phyloP scores from a whole-genome alignment of 345 rosid species.

The Euclidium syriacum region DNA sequence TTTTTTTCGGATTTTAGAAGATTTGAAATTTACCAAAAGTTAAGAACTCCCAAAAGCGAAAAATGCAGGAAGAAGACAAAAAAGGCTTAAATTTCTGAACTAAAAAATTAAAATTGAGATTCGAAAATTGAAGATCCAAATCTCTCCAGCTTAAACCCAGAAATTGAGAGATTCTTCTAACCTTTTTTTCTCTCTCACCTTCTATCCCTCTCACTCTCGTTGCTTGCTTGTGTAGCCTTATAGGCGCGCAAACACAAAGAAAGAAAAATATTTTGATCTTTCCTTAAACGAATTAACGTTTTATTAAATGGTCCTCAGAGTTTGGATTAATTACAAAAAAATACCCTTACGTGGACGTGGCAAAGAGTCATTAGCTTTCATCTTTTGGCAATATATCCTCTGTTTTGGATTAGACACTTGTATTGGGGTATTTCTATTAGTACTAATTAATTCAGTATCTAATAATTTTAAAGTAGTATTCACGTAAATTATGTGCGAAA shows the following conservation, averaged over 20 bases:
- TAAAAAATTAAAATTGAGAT: neutral
- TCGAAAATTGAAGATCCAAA: constrained; percentile 21
- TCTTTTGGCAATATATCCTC: constrained; percentile 15
- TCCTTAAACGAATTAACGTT: neutral
- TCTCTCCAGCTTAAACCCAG: constrained; percentile 36
- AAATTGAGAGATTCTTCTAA: constrained; percentile 23
- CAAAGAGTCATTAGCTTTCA: constrained; percentile 25
- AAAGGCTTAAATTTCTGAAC: constrained; percentile 3
- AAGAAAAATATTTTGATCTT: constrained; percentile 14
- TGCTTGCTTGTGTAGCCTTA: constrained; percentile 16
- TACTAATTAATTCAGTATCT: neutral
- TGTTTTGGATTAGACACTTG: constrained; percentile 17
- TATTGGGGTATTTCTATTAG: constrained; percentile 7
- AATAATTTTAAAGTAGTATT: no score
- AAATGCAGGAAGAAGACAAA: constrained; percentile 1
- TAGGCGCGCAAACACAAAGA: constrained; percentile 14
- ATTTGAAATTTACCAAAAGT: constrained; percentile 15
- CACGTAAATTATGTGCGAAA: no score
- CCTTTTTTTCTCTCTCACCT: neutral
- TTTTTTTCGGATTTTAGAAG: constrained; percentile 1
- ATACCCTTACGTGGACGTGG: constrained; percentile 24
- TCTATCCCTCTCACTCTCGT: constrained; percentile 11
- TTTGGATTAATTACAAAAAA: neutral
- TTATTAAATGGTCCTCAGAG: neutral
- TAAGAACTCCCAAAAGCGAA: constrained; percentile 7